These are phyloP conservation scores for Phytophthora pini DNA, from an alignment of 352 stramenopile genomes.

Conservation along the genomic window DNA sequence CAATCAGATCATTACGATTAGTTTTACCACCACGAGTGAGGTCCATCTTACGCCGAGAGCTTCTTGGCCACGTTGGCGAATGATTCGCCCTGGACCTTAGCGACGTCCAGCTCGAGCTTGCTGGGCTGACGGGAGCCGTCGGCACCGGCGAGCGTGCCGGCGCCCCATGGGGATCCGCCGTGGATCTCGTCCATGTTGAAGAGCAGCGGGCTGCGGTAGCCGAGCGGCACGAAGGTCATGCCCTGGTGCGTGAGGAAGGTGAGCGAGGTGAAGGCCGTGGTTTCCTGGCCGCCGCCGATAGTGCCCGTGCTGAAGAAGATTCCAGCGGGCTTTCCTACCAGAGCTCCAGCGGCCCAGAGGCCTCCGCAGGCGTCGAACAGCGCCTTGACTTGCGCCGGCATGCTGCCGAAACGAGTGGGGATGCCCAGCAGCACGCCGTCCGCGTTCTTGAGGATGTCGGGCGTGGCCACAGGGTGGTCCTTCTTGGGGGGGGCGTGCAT, in stretches of 20 bases:
- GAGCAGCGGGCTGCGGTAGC: conserved; percentile 64
- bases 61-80: conserved; percentile 89
- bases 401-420: conserved; percentile 81
- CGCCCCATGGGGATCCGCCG: conserved; percentile 81
- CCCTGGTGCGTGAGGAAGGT: conserved; percentile 91
- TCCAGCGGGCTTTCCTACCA: conserved; percentile 89
- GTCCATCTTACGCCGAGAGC: conserved; percentile 45
- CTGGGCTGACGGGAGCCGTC: conserved; percentile 86
- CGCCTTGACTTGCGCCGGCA: conserved; percentile 90
- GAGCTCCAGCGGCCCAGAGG: conserved; percentile 82
- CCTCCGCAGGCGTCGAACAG: conserved; percentile 88
- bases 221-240: conserved; percentile 92
- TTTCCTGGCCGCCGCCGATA: conserved; percentile 90
- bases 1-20: conserved; percentile 4
- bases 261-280: conserved; percentile 80
- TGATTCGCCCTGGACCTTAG: conserved; percentile 80
- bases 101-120: conserved; percentile 82
- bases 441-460: conserved; percentile 67
- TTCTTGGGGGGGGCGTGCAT: conserved; percentile 87
- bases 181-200: conserved; percentile 86
- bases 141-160: conserved; percentile 80
- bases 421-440: conserved; percentile 91
- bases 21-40: background rate
- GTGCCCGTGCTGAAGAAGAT: conserved; percentile 90
- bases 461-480: conserved; percentile 65